Base-by-base conservation (phyloP, 805 yeast genomes). In the Diddensiella transvaalensis region DNA sequence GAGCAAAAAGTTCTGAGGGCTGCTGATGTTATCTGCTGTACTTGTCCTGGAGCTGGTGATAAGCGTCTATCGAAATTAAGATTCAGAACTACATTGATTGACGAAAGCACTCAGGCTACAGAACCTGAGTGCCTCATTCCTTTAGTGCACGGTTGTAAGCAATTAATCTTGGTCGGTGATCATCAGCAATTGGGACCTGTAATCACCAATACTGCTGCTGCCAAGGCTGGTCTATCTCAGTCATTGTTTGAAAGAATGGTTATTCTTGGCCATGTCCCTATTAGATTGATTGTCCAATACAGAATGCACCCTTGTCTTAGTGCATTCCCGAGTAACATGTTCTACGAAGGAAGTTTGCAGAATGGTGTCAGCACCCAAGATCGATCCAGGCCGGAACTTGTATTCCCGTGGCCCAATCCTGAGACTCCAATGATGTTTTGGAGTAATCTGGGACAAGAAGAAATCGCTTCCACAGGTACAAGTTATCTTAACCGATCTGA, bases 141-240 rank as follows among this genome's bases (percentile, higher is more conserved):
- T 10, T 78, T 90, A 33, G 88, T 85, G 2, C 85, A 83, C 56
- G 96, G 96, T 22, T 89, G 95, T 40, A 85, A 84, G 61, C 96
- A 90, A 63, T 87, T 89, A 4, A 79, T 90, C 40, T 70, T 90
- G 29, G 96, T 89, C 33, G 98, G 98, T 61, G 98, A 90, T 65
- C 97, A 91, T 67, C 91, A 88, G 68, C 98, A 90, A 70, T 73
- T 90, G 55, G 96, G 97, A 1, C 97, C 98, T 0, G 95, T 89
- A 21, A 84, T 91, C 42, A 66, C 87, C 48, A 88, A 87, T 57
- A 78, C 80, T 58, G 76, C 77, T 57, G 96, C 96, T 2, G 88
- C 84, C 15, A 83, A 83, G 53, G 96, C 96, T 0, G 96, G 97
- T 21, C 74, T 91, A 48, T 78, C 77, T 51, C 95, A 87, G 62